phyloP scores from a whole-genome alignment of 2,329 filamentous ascomycete species.

The Ophiostoma novo-ulmi region DNA sequence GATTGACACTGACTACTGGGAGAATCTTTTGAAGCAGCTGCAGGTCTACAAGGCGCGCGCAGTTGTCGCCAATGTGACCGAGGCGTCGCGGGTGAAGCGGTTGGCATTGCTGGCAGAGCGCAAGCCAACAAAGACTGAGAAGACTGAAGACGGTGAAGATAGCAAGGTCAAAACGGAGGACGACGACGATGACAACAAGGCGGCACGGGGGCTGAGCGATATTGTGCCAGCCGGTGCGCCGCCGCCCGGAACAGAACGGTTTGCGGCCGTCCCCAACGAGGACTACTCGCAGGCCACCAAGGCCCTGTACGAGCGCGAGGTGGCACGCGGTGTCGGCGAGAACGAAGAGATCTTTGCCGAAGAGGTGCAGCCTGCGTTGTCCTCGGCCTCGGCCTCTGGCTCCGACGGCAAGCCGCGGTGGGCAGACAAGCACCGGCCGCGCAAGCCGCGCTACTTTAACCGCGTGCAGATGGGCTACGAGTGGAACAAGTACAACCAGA shows the following conservation, averaged over 20 bases:
- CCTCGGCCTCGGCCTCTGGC: conserved; percentile 36
- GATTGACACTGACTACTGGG: conserved; percentile 97
- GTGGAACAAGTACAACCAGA: conserved; percentile 99
- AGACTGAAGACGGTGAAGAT: background rate
- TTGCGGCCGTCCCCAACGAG: conserved; percentile 63
- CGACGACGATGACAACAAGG: background rate
- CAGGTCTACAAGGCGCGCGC: conserved; percentile 88
- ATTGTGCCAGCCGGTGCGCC: conserved; percentile 28
- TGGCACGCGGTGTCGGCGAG: conserved; percentile 83
- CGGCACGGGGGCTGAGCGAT: background rate
- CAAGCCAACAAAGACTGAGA: background rate
- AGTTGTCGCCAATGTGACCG: conserved; percentile 23
- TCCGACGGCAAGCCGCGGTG: conserved; percentile 62
- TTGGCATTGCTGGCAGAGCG: conserved; percentile 58
- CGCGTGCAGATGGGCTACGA: conserved; percentile 98
- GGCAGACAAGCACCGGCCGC: conserved; percentile 77
- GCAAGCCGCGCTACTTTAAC: conserved; percentile 96
- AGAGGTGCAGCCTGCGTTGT: conserved; percentile 56
- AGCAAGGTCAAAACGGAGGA: background rate
- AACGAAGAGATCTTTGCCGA: conserved; percentile 93
- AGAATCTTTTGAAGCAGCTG: conserved; percentile 79
- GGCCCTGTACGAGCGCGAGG: conserved; percentile 85
- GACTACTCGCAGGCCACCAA: conserved; percentile 84
- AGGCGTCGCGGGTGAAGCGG: conserved; percentile 63
- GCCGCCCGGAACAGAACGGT: conserved; percentile 59